Evolutionary conservation across 2,329 filamentous ascomycete genomes (phyloP).

Genomic region (Volutella citrinella): DNA sequence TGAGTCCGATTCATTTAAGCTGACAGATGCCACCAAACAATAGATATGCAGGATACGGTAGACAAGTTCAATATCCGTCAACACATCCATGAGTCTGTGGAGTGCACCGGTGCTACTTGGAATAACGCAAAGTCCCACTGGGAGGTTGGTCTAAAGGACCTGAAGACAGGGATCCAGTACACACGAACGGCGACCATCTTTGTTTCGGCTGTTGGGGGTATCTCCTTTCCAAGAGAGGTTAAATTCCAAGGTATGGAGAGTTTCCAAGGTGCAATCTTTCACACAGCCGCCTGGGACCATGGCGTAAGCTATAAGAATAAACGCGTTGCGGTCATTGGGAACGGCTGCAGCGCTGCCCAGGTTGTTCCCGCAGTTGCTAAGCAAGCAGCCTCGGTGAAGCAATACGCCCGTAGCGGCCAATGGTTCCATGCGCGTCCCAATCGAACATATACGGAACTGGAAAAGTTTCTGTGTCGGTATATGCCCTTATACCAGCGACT

Average conservation of each 20-base stretch:
- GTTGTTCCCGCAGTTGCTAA: slow-evolving; percentile 32
- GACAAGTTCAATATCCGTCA: slow-evolving; percentile 21
- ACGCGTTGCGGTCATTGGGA: slow-evolving; percentile 35
- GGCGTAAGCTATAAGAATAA: slow-evolving; percentile 25
- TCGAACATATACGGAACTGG: slow-evolving; percentile 4
- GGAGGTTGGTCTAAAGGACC: slow-evolving; percentile 17
- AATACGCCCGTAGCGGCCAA: slow-evolving; percentile 16
- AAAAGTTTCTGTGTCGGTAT: slow-evolving; percentile 8
- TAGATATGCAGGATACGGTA: slow-evolving; percentile 16
- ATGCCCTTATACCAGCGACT: slow-evolving; percentile 6
- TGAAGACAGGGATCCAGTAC: slow-evolving; percentile 14
- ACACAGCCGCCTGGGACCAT: slow-evolving; percentile 34
- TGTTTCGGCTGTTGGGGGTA: slow-evolving; percentile 27
- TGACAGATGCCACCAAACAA: not conserved
- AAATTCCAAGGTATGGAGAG: slow-evolving; percentile 28
- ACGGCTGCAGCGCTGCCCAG: slow-evolving; percentile 34
- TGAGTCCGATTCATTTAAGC: too few relatives aligned
- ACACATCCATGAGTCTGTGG: slow-evolving; percentile 17
- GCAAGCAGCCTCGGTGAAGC: slow-evolving; percentile 12
- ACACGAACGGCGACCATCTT: slow-evolving; percentile 16
- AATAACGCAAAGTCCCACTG: slow-evolving; percentile 12
- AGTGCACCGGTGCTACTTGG: slow-evolving; percentile 23
- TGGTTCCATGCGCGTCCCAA: slow-evolving; percentile 14
- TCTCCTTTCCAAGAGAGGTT: slow-evolving; percentile 21
- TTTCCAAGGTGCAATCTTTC: slow-evolving; percentile 33